Conservation (phyloP, 78 protist species). For the Pirum gemmata region DNA sequence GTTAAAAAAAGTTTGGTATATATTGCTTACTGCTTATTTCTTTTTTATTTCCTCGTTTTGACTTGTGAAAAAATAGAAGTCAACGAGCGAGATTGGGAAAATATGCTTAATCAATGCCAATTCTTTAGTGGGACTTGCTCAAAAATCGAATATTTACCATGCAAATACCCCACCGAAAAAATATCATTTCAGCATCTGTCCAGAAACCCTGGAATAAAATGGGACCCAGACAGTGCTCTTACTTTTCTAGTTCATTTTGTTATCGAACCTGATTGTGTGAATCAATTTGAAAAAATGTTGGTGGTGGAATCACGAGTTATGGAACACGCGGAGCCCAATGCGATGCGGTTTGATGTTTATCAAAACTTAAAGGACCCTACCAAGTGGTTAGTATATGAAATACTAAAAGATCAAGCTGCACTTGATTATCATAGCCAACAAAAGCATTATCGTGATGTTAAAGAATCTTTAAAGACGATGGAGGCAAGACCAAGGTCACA, state of each 20-base stretch:
- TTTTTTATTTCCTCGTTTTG: too few species aligned
- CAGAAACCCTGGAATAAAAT: too few species aligned
- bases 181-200: too few species aligned
- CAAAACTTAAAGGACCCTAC: not conserved
- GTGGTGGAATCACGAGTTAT: not conserved
- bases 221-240: too few species aligned
- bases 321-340: not conserved
- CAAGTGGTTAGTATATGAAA: not conserved
- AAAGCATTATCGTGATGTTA: not conserved
- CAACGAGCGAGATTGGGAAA: too few species aligned
- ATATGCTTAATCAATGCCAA: too few species aligned
- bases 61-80: too few species aligned
- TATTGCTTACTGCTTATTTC: too few species aligned
- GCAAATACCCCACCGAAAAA: too few species aligned
- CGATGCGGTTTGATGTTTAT: not conserved
- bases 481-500: not conserved
- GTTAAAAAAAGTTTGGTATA: too few species aligned
- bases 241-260: not conserved
- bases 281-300: not conserved
- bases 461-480: not conserved
- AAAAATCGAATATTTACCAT: too few species aligned
- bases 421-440: not conserved
- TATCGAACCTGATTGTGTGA: not conserved
- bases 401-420: not conserved
- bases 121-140: too few species aligned